Evolutionary conservation across 805 yeast genomes (phyloP), one percentile per base, ranked within the genome.

Genomic region (Pichia thaimueangensis): DNA sequence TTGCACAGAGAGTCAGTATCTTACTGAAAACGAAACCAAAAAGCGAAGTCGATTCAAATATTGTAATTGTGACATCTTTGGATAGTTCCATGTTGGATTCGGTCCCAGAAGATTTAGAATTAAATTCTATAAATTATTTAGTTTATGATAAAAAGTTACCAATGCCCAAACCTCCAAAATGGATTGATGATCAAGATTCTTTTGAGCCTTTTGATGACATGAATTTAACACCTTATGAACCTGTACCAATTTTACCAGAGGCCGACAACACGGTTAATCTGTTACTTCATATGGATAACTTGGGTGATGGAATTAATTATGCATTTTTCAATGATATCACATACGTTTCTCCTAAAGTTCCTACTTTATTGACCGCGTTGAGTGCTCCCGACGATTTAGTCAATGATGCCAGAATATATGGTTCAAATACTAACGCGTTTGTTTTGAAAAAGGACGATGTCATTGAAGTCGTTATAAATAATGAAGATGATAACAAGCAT

Each of bases 401-500:
- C 20, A 62, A 68, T 9, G 72, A 83, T 51, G 67, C 72, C 4
- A 57, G 65, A n/a, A 78, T 89, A 39, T 91, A 84, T 56, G 91
- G 94, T 37, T 69, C 82, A 16, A 80, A 79, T 54, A 78, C 82
- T 42, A 80, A 80, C 56, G 65, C 84, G 0, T 73, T 71, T 52
- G 70, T 86, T 2, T 63, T 87, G 19, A 74, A 76, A 43, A 57
- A 68, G 5, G 76, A 74, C 39, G 86, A 82, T 38, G 73, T 80
- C 30, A 70, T 89, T 36, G 96, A 88, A 53, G 63, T 88, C 35
- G 83, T 86, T 1, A 59, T 88, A 35, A 83, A 86, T 58, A 89
- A 88, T 57, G 71, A 69, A 55, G 96, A 88, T 59, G 80, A 91
- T 9, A 95, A 96, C 55, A 82, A 74, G 54, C 97, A 91, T 68